Conservation (phyloP, 306 rosid genomes). For the cucumber (Cucumis sativus) region DNA sequence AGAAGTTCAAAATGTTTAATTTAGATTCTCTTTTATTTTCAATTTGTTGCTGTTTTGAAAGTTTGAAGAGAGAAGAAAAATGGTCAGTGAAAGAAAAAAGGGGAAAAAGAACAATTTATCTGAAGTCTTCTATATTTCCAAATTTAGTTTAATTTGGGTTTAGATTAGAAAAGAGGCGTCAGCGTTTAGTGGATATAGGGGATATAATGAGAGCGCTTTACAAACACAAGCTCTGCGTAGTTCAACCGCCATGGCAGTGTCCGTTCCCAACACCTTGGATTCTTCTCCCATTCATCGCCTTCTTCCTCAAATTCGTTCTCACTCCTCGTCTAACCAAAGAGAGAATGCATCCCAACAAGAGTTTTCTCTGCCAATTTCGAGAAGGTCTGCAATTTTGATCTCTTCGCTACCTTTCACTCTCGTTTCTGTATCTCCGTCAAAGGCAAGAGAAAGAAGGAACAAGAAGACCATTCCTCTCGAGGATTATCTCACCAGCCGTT, state of each 20-base stretch:
- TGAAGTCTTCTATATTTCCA: neutral
- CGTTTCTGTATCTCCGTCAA: slow-evolving; percentile 21
- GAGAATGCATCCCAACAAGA: neutral
- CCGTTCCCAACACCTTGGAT: neutral
- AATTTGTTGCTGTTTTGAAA: too few species aligned
- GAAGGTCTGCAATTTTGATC: slow-evolving; percentile 61
- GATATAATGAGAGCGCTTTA: neutral
- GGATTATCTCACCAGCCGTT: slow-evolving; percentile 50
- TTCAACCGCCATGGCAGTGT: slow-evolving; percentile 7
- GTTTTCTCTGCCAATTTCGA: slow-evolving; percentile 24
- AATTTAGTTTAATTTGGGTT: neutral
- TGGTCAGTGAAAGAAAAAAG: too few species aligned
- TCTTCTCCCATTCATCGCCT: slow-evolving; percentile 1
- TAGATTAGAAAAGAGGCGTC: neutral
- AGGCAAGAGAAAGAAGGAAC: slow-evolving; percentile 70
- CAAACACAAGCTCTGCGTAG: neutral
- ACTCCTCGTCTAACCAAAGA: neutral
- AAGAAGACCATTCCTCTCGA: slow-evolving; percentile 51
- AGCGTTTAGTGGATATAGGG: neutral
- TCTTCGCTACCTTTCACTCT: slow-evolving; percentile 37
- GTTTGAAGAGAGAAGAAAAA: too few species aligned
- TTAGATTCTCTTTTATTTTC: too few species aligned
- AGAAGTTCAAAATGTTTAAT: too few species aligned
- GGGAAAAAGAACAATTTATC: too few species aligned
- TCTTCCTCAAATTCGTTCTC: slow-evolving; percentile 4